Evolutionary conservation across 140 eudicot genomes (phyloP).

Genomic region (Oenanthe javanica): DNA sequence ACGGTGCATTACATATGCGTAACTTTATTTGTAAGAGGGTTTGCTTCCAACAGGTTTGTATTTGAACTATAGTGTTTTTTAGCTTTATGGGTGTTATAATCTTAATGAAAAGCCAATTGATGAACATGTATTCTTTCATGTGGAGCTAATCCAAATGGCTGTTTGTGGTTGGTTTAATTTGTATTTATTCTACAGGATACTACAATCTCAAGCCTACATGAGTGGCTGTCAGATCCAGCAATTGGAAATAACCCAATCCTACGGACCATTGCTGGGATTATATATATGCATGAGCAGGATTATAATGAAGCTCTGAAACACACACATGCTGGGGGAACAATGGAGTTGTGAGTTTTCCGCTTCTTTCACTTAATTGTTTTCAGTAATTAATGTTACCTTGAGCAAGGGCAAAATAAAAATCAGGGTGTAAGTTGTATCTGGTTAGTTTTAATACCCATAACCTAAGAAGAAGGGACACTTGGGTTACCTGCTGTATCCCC

Average conservation of each 20-base stretch:
- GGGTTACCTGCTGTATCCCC: no score
- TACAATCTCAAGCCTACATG: constrained; percentile 55
- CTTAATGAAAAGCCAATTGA: not conserved
- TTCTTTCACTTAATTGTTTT: constrained; percentile 1
- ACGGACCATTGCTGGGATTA: constrained; percentile 82
- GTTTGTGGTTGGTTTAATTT: not conserved
- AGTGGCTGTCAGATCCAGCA: constrained; percentile 81
- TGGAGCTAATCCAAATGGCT: not conserved
- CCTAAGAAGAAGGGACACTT: no score
- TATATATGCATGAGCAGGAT: constrained; percentile 86
- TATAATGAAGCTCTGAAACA: constrained; percentile 81
- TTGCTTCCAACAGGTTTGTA: not conserved
- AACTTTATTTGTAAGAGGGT: not conserved
- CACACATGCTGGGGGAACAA: constrained; percentile 81
- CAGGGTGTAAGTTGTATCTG: not conserved
- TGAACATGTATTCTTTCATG: not conserved
- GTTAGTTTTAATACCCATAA: not conserved
- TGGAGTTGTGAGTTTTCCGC: constrained; percentile 72
- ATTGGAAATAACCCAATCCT: constrained; percentile 75
- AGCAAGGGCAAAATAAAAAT: not conserved
- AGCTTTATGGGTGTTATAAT: not conserved
- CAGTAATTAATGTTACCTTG: not conserved
- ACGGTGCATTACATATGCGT: not conserved
- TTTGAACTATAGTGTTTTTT: not conserved
- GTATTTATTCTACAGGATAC: constrained; percentile 42